Base-by-base conservation (phyloP, 2,329 filamentous ascomycete species). In the Ceratocystis eucalypticola region DNA sequence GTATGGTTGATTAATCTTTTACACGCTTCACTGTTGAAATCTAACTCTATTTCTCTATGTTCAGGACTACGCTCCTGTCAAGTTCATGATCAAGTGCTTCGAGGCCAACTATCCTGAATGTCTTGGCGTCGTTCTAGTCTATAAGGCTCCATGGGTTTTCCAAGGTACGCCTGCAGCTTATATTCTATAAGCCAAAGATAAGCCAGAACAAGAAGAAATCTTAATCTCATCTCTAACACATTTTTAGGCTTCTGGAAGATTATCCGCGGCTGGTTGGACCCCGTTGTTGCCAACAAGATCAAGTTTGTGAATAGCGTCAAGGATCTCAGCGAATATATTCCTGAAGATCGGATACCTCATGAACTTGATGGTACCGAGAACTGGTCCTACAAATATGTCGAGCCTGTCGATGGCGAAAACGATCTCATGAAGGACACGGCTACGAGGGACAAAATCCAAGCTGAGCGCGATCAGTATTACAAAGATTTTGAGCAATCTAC, bases 11-110 rank as follows among this genome's bases (percentile, higher is more conserved):
- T 55, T 10, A n/a, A 64, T 10, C 10, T 7, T 61, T 44, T 30
- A 7, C 50, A 33, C 8, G 17, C n/a, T 25, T 6, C 10, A 33
- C 12, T 30, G 37, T 41, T 41, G 3, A 8, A 69, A 65, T 45
- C 71, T 73, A 45, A 74, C 67, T 44, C 50, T 15, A 15, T 8
- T 12, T 41, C 37, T 41, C 12, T 7, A 20, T 66, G 12, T 41
- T 41, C 10, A 88, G 85, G 94, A 99, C 75, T 97, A 97, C 75
- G 84, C 89, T 0, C 93, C 94, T 0, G 90, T 99, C 67, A 99
- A 96, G 73, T 99, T 97, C 77, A 96, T 99, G 88, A 96, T 99
- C 76, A 96, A 96, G 76, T 96, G 92, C 75, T 99, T 99, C 73
- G 94, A 99, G 78, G 94, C 94, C 68, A 97, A 99, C 75, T 99